A percentile compares a stretch with the other conserved stretches of the same genome.
phyloP scores from a whole-genome alignment of 2,329 filamentous ascomycete genomes.

The Claviceps purpurea region DNA sequence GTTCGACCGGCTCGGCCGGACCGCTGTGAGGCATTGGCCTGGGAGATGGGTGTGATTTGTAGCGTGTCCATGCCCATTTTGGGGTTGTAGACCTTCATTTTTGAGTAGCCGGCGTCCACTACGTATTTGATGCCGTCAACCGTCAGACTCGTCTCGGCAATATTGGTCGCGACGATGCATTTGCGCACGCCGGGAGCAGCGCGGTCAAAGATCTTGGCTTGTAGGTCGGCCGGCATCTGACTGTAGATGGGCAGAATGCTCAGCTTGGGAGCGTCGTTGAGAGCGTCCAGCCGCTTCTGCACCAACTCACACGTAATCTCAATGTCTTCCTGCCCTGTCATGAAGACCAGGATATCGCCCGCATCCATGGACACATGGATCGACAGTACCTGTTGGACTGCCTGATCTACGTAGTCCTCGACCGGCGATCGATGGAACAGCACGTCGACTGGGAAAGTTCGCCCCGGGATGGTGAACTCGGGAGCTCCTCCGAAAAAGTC shows the following conservation, averaged over 20 bases:
- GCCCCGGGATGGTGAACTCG: constrained; percentile 89
- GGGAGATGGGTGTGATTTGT: constrained; percentile 93
- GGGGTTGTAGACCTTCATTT: constrained; percentile 96
- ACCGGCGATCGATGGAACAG: constrained; percentile 91
- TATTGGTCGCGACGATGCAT: constrained; percentile 96
- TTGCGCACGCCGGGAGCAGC: constrained; percentile 85
- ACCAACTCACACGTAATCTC: constrained; percentile 91
- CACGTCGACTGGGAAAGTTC: constrained; percentile 93
- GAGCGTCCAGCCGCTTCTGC: constrained; percentile 69
- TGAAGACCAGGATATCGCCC: constrained; percentile 94
- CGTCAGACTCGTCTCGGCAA: constrained; percentile 93
- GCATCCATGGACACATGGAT: constrained; percentile 91
- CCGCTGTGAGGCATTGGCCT: constrained; percentile 88
- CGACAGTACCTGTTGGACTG: constrained; percentile 87
- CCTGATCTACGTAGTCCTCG: constrained; percentile 94
- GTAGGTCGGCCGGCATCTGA: constrained; percentile 96
- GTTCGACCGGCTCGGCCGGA: constrained; percentile 90
- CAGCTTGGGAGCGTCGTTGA: constrained; percentile 90
- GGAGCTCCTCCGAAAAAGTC: constrained; percentile 93
- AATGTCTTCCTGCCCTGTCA: constrained; percentile 98
- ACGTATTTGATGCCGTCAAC: constrained; percentile 99
- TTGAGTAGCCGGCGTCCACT: constrained; percentile 89
- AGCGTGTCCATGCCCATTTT: constrained; percentile 99
- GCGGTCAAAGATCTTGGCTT: constrained; percentile 93
- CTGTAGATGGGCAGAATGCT: constrained; percentile 96